These are phyloP conservation scores for Colletotrichum sublineola DNA, from an alignment of 2,329 filamentous ascomycete genomes.

Conservation along the genomic window DNA sequence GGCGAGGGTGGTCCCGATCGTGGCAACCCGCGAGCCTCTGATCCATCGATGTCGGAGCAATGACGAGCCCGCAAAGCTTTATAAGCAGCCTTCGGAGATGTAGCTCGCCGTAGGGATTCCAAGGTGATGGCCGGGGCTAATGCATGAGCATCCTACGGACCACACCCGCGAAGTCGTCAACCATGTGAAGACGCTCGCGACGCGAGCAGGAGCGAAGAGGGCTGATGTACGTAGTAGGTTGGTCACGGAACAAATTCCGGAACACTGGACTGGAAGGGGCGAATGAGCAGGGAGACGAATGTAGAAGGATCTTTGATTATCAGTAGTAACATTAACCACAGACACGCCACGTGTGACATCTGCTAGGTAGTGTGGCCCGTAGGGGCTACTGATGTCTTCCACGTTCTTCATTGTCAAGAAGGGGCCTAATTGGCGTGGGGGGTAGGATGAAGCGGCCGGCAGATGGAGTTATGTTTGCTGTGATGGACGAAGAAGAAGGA, in stretches of 20 bases:
- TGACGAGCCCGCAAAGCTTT: too few species aligned
- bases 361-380: too few species aligned
- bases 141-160: conserved; percentile 31
- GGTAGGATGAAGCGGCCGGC: neutral
- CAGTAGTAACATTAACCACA: neutral
- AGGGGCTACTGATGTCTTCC: neutral
- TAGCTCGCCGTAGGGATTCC: neutral
- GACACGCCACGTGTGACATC: neutral
- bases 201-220: neutral
- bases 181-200: conserved; percentile 19
- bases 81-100: neutral
- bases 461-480: neutral
- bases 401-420: neutral
- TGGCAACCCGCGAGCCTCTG: neutral
- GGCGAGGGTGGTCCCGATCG: too few species aligned
- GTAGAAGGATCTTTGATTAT: neutral
- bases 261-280: too few species aligned
- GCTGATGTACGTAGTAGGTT: neutral
- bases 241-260: conserved; percentile 10
- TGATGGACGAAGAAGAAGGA: neutral
- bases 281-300: neutral
- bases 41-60: neutral
- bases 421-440: neutral
- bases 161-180: conserved; percentile 16
- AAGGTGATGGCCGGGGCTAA: conserved; percentile 8